Evolutionary conservation across 129 eudicot species (phyloP).

Genomic region (Helichrysum umbraculigerum): DNA sequence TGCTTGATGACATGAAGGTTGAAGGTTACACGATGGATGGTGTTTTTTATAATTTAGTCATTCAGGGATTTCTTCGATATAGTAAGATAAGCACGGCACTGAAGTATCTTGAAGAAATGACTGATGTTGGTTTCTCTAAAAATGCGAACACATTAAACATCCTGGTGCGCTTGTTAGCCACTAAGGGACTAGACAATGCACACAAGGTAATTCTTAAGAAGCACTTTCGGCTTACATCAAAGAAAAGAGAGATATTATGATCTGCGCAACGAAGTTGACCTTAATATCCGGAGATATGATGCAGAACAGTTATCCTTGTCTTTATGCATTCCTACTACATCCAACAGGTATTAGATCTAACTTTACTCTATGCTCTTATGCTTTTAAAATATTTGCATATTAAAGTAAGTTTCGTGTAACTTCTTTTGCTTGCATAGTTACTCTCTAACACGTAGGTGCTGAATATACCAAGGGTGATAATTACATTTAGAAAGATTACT

Average conservation of each 20-base stretch:
- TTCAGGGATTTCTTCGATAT: slow-evolving; percentile 29
- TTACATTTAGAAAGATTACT: too few species aligned
- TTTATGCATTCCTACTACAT: not conserved
- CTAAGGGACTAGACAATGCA: slow-evolving; percentile 16
- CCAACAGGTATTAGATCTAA: not conserved
- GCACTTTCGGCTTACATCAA: not conserved
- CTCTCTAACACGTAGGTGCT: not conserved
- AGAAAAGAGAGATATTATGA: not conserved
- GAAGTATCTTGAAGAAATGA: slow-evolving; percentile 28
- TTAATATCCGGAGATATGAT: not conserved
- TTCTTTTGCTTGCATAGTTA: not conserved
- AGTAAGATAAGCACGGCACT: slow-evolving; percentile 21
- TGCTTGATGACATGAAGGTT: slow-evolving; percentile 31
- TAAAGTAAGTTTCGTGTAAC: not conserved
- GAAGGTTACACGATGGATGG: slow-evolving; percentile 29
- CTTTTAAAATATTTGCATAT: not conserved
- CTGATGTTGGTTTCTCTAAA: slow-evolving; percentile 29
- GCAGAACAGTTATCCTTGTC: not conserved
- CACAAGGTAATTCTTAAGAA: slow-evolving; percentile 18
- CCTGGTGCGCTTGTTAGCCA: slow-evolving; percentile 15
- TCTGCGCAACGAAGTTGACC: not conserved
- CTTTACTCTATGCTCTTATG: not conserved
- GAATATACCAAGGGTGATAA: not conserved
- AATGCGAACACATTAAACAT: slow-evolving; percentile 7
- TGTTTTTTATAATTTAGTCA: slow-evolving; percentile 33